Conservation (phyloP, 768 basidiomycete genomes). For the Kwoniella dendrophila region DNA sequence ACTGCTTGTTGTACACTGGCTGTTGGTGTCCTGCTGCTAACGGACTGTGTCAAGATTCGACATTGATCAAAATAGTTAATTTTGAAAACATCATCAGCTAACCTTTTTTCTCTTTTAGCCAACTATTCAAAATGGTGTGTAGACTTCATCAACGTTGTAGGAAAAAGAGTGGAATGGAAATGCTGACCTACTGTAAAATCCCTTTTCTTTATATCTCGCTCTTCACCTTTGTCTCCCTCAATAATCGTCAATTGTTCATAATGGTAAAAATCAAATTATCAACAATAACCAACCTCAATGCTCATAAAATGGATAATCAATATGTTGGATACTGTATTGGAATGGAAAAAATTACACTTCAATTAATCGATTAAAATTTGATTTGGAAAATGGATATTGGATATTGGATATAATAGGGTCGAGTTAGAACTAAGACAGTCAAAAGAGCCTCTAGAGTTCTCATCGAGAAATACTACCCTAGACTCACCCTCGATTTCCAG, state of each 20-base stretch:
- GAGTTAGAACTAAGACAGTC: conserved; percentile 99
- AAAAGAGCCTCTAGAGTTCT: conserved; percentile 98
- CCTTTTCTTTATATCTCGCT: background rate
- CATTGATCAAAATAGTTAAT: background rate
- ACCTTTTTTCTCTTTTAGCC: conserved; percentile 18
- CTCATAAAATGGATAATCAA: background rate
- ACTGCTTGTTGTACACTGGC: background rate
- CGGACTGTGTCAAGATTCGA: background rate
- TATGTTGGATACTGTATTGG: background rate
- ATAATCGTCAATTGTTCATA: background rate
- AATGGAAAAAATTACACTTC: background rate
- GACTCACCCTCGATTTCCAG: conserved; percentile 98
- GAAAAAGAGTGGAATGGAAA: background rate
- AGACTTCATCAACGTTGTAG: background rate
- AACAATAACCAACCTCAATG: background rate
- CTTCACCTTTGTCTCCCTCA: background rate
- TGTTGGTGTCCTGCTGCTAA: conserved; percentile 1
- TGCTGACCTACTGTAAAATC: conserved; percentile 11
- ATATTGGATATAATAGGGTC: conserved; percentile 66
- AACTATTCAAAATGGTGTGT: conserved; percentile 26
- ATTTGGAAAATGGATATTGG: background rate
- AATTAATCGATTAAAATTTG: background rate
- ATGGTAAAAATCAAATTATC: background rate
- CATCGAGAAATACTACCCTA: conserved; percentile 99
- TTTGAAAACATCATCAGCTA: conserved; percentile 1